These are phyloP conservation scores for Crithidia thermophila DNA, from an alignment of 208 protist genomes.

Conservation along the genomic window DNA sequence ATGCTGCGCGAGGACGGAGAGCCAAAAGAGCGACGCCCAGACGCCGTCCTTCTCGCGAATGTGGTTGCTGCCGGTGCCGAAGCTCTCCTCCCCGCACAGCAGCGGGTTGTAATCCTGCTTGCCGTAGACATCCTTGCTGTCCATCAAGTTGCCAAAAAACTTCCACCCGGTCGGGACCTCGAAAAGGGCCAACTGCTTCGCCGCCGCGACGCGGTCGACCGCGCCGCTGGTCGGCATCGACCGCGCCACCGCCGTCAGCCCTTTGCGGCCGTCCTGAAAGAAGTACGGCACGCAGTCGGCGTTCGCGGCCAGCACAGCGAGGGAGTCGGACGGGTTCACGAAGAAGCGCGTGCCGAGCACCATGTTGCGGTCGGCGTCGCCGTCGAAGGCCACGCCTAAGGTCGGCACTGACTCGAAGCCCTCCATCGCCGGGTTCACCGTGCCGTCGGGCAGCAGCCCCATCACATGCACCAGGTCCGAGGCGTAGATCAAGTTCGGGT, in stretches of 20 bases:
- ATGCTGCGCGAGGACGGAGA: constrained; percentile 92
- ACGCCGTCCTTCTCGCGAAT: constrained; percentile 99
- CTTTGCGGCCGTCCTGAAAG: constrained; percentile 9
- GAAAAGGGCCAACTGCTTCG: constrained; percentile 75
- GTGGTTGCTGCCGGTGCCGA: constrained; percentile 97
- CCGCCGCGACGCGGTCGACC: constrained; percentile 89
- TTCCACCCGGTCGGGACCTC: constrained; percentile 99
- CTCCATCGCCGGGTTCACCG: constrained; percentile 29
- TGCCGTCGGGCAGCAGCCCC: constrained; percentile 73
- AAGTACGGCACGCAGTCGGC: constrained; percentile 95
- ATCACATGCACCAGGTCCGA: constrained; percentile 91
- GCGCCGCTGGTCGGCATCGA: constrained; percentile 97
- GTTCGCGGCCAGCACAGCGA: constrained; percentile 96
- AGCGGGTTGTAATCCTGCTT: constrained; percentile 75
- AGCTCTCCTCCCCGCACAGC: constrained; percentile 99
- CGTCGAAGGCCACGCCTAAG: constrained; percentile 97
- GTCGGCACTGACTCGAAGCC: constrained; percentile 42
- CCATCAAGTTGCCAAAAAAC: constrained; percentile 99
- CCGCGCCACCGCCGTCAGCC: constrained; percentile 91
- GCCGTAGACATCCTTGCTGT: constrained; percentile 75
- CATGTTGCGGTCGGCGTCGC: constrained; percentile 99
- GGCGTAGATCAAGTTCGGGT: constrained; percentile 99
- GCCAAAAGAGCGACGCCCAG: constrained; percentile 97
- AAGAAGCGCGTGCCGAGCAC: constrained; percentile 96
- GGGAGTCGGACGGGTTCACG: constrained; percentile 97